Evolutionary conservation across 148 eudicot species (phyloP), one percentile per base, ranked within the genome.

Genomic region (Linanthus parryae): DNA sequence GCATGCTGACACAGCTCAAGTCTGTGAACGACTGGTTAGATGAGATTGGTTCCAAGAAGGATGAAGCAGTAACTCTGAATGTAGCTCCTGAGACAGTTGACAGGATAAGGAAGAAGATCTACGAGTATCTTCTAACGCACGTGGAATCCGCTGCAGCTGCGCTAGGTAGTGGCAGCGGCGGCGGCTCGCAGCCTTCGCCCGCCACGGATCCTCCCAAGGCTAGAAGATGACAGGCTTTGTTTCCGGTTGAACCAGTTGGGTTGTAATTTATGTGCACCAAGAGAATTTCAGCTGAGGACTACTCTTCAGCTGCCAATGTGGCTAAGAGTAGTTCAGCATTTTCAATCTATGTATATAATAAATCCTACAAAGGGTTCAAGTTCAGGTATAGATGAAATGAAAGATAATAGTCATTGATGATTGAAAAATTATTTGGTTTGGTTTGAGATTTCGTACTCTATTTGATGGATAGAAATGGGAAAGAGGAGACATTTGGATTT

Each of bases 131-230:
- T 71, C 97, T 89, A 0, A 85, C 88, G 1, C 97, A 89, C 39
- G 95, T 89, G 0, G 97, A 89, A 56, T 89, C 95, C 13, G 97
- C 97, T 54, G 97, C 97, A 14, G 95, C 97, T 39, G 97, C 95
- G 24, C 90, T 89, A 34, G 97, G 97, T 18, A 43, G 81, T 36
- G 73, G 79, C n/a, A n/a, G n/a, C n/a, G n/a, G n/a, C n/a, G n/a
- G n/a, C n/a, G n/a, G n/a, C 24, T 42, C 81, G 28, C 75, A 73
- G 10, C 15, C 71, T 2, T 48, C 61, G 2, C 72, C 79, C 5
- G 43, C 59, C 15, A 55, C 46, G 0, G 92, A 83, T 38, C 34
- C 62, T 15, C n/a, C n/a, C n/a, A 84, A 72, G 70, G 67, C 65
- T 35, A 72, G 77, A 63, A 73, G 77, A 63, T 82, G 64, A 73